Base-by-base conservation (phyloP, 164 flowering plant species). In the Kalanchoe fedtschenkoi region DNA sequence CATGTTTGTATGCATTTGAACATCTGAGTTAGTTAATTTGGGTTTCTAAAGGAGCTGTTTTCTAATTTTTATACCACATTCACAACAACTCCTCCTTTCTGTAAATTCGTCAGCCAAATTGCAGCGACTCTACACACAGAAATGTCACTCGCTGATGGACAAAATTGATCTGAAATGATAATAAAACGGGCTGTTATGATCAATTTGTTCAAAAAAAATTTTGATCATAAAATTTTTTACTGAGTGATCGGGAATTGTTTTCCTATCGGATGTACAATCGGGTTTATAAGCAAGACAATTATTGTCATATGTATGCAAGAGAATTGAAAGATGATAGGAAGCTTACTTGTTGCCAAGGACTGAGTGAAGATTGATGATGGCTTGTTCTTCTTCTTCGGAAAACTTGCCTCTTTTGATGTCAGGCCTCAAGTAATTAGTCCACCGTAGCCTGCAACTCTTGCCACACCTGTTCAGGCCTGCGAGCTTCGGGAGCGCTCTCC, bases 331-430 rank as follows among this genome's bases (percentile, higher is more conserved):
- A n/a, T n/a, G n/a, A n/a, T n/a, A n/a, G n/a, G n/a, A 42, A 42
- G 46, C 24, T 44, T 44, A 44, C 51, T 44, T 44, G 51, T 44
- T 44, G 5, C 51, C 51, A 44, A 44, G 51, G 51, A 44, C 51
- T 19, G 51, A 44, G 24, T 44, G 51, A 44, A 44, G 51, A 19
- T 44, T 44, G 51, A 44, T 19, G 51, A 44, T 44, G 13, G 51
- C 51, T 44, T 44, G 51, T 44, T 44, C 51, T 24, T 44, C 51
- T 44, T 44, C 51, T n/a, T 44, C 51, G 21, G 51, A 44, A 10
- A 44, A 44, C 51, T 44, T 44, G 5, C 51, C 51, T 44, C 51
- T 44, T 44, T 44, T 44, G 9, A 44, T 44, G 21, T 44, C 51
- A 44, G 51, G 51, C 9, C 51, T 44, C 6, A 44, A 44, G 51